Percentiles rank a stretch among this genome's conserved stretches.
Conservation (phyloP, 306 rosid species). For the Castanea crenata region DNA sequence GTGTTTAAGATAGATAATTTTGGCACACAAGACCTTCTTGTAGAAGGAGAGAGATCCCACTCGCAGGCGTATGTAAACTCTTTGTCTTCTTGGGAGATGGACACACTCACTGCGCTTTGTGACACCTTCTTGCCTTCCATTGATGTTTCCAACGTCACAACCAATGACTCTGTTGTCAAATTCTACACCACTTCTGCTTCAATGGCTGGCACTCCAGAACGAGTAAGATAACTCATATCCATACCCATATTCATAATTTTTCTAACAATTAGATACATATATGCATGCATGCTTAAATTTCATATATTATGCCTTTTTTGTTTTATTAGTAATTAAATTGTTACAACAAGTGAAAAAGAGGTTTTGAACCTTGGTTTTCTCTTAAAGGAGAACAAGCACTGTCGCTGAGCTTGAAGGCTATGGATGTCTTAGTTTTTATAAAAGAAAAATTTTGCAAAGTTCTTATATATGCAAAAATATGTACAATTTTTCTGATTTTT, state of each 20-base stretch:
- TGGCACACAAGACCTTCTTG: slow-evolving; percentile 29
- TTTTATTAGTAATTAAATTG: no score
- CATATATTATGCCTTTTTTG: no score
- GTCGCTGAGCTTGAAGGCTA: no score
- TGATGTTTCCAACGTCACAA: background rate
- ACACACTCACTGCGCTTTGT: slow-evolving; percentile 49
- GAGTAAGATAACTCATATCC: slow-evolving; percentile 30
- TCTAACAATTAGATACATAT: background rate
- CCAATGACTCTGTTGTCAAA: slow-evolving; percentile 19
- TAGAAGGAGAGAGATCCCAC: slow-evolving; percentile 15
- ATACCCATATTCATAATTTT: background rate
- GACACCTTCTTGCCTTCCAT: slow-evolving; percentile 68
- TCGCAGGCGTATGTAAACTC: slow-evolving; percentile 19
- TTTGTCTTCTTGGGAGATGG: slow-evolving; percentile 58
- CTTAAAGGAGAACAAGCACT: no score
- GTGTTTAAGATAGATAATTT: slow-evolving; percentile 30
- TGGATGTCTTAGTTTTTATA: no score
- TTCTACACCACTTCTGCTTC: slow-evolving; percentile 63
- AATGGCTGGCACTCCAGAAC: slow-evolving; percentile 53
- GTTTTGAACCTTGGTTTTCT: no score
- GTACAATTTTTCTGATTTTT: no score
- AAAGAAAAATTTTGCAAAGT: no score
- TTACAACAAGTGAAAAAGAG: no score
- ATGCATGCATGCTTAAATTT: background rate
- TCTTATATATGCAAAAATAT: no score